Conservation (phyloP, 139 green algal species). For the Volvox reticuliferus region DNA sequence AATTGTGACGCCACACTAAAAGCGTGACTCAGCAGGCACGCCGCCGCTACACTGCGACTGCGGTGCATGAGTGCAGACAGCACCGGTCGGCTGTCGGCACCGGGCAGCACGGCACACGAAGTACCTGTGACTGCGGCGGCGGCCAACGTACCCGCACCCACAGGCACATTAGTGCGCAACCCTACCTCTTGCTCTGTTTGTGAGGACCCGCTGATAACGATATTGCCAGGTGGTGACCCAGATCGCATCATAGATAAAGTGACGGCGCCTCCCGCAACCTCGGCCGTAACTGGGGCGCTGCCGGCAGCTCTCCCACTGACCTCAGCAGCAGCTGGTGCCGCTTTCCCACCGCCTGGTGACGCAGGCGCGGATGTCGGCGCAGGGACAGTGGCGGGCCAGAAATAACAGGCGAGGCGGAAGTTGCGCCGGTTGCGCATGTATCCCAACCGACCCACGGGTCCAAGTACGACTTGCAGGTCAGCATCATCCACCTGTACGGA, state of each 20-base stretch:
- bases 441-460: slow-evolving; percentile 29
- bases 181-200: too few relatives aligned
- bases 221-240: too few relatives aligned
- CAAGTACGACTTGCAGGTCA: slow-evolving; percentile 16
- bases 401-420: slow-evolving; percentile 31
- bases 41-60: slow-evolving; percentile 38
- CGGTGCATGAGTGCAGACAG: background rate
- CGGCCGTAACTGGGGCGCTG: too few relatives aligned
- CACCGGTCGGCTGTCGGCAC: background rate
- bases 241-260: too few relatives aligned
- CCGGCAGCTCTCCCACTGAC: too few relatives aligned
- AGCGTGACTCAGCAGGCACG: slow-evolving; percentile 45
- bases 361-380: too few relatives aligned
- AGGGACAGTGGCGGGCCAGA: slow-evolving; percentile 22
- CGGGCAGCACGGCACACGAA: background rate
- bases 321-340: too few relatives aligned
- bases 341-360: too few relatives aligned
- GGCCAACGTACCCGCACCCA: background rate
- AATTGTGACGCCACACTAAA: slow-evolving; percentile 35
- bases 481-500: background rate
- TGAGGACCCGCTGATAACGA: too few relatives aligned
- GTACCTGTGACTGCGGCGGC: background rate
- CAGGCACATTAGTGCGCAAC: background rate
- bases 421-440: slow-evolving; percentile 34
- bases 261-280: too few relatives aligned